These are phyloP conservation scores for Aspergillus pseudonomiae DNA, from an alignment of 2,329 filamentous ascomycete genomes.

Conservation along the genomic window DNA sequence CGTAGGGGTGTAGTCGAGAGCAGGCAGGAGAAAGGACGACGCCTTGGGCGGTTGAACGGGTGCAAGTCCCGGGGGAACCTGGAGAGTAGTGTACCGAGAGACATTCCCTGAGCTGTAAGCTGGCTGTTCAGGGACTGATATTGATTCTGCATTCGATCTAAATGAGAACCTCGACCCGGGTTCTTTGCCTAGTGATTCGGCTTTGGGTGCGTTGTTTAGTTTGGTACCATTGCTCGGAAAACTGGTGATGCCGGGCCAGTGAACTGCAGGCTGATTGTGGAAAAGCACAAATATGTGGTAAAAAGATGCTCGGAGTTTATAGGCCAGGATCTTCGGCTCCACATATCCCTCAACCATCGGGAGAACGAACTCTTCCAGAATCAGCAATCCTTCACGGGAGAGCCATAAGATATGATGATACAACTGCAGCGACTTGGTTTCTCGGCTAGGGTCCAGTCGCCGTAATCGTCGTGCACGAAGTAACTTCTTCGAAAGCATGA, in stretches of 20 bases:
- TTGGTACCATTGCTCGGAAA: slow-evolving; percentile 33
- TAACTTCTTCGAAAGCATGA: slow-evolving; percentile 82
- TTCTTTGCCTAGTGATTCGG: slow-evolving; percentile 22
- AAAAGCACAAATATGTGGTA: slow-evolving; percentile 97
- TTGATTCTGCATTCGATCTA: slow-evolving; percentile 18
- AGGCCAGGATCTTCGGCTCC: slow-evolving; percentile 85
- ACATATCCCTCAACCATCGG: slow-evolving; percentile 78
- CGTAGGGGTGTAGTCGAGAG: slow-evolving; percentile 79
- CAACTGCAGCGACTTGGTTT: slow-evolving; percentile 78
- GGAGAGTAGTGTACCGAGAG: slow-evolving; percentile 14
- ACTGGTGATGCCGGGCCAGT: slow-evolving; percentile 57
- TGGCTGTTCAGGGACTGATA: slow-evolving; percentile 14
- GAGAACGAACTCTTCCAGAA: slow-evolving; percentile 83
- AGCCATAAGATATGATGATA: slow-evolving; percentile 96
- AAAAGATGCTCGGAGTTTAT: slow-evolving; percentile 91
- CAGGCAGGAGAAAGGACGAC: slow-evolving; percentile 77
- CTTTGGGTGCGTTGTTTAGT: slow-evolving; percentile 33
- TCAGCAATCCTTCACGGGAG: slow-evolving; percentile 82
- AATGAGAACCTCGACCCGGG: slow-evolving; percentile 23
- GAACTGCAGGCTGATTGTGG: slow-evolving; percentile 83
- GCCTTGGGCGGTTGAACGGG: slow-evolving; percentile 36
- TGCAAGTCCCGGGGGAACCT: slow-evolving; percentile 42
- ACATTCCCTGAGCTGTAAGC: neutral
- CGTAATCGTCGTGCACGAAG: slow-evolving; percentile 81
- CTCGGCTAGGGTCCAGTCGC: slow-evolving; percentile 74